phyloP scores from a whole-genome alignment of 148 eudicot genomes.

The Vaccinium darrowii region DNA sequence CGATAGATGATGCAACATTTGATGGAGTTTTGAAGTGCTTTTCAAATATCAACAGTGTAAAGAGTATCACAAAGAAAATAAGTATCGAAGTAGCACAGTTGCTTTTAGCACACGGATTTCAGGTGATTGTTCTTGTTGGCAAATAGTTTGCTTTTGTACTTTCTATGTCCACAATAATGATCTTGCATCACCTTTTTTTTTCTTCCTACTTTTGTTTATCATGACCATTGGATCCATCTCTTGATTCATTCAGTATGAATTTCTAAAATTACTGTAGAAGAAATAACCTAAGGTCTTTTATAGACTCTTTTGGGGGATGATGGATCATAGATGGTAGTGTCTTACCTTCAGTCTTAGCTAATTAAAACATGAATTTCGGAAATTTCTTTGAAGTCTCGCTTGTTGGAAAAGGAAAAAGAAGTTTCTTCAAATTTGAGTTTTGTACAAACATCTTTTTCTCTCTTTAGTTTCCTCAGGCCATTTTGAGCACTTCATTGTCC shows the following conservation, averaged over 20 bases:
- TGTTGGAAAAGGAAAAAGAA: background rate
- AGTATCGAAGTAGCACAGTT: slow-evolving; percentile 58
- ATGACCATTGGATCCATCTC: background rate
- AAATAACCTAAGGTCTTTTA: background rate
- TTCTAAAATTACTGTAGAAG: background rate
- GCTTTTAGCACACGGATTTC: slow-evolving; percentile 73
- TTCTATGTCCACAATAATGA: background rate
- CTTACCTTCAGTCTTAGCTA: background rate
- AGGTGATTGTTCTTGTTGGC: slow-evolving; percentile 44
- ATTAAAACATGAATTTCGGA: background rate
- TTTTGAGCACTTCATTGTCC: background rate
- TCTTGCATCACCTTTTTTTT: background rate
- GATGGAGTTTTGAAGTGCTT: slow-evolving; percentile 56
- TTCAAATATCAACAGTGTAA: slow-evolving; percentile 43
- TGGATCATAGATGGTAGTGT: background rate
- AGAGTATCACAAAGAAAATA: slow-evolving; percentile 61
- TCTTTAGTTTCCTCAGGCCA: background rate
- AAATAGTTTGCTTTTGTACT: background rate
- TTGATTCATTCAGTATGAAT: background rate
- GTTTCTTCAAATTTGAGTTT: background rate
- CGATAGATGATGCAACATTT: slow-evolving; percentile 41
- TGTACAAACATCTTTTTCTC: background rate
- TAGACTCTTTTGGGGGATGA: background rate
- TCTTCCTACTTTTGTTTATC: background rate
- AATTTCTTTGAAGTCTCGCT: background rate